phyloP scores from a whole-genome alignment of 2,329 filamentous ascomycete species.

The Diaporthe batatas region DNA sequence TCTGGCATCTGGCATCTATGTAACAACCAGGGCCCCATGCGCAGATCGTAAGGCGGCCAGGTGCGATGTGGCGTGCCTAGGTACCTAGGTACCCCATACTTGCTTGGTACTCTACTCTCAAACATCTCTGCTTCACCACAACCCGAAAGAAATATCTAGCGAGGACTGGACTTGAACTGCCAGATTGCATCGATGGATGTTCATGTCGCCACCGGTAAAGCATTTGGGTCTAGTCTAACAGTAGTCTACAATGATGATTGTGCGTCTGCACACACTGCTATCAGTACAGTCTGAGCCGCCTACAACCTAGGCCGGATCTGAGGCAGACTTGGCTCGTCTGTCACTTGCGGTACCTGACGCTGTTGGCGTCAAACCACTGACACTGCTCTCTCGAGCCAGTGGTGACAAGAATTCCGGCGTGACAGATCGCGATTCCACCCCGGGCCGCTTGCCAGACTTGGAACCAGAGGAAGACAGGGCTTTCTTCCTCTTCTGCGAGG shows the following conservation, averaged over 20 bases:
- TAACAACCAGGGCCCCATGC: conserved; percentile 9
- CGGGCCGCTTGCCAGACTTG: conserved; percentile 56
- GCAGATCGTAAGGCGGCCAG: neutral
- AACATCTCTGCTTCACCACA: too few species aligned
- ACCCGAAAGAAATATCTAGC: neutral
- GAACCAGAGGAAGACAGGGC: conserved; percentile 51
- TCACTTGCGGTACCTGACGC: conserved; percentile 13
- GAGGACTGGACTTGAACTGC: neutral
- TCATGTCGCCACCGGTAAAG: neutral
- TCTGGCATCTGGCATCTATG: too few species aligned
- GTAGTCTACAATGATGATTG: conserved; percentile 8
- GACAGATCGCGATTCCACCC: conserved; percentile 64
- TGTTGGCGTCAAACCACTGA: conserved; percentile 44
- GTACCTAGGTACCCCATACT: neutral
- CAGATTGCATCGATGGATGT: neutral
- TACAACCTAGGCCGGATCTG: conserved; percentile 34
- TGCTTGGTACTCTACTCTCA: too few species aligned
- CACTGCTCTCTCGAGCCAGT: conserved; percentile 62
- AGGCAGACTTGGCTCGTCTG: conserved; percentile 32
- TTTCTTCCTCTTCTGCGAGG: conserved; percentile 68
- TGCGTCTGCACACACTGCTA: neutral
- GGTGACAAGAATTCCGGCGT: conserved; percentile 69
- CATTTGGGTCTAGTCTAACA: neutral
- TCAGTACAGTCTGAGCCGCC: conserved; percentile 6
- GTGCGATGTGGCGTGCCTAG: neutral